Evolutionary conservation across 306 rosid genomes (phyloP), one percentile per base, ranked within the genome.

Genomic region (Ormosia semicastrata): DNA sequence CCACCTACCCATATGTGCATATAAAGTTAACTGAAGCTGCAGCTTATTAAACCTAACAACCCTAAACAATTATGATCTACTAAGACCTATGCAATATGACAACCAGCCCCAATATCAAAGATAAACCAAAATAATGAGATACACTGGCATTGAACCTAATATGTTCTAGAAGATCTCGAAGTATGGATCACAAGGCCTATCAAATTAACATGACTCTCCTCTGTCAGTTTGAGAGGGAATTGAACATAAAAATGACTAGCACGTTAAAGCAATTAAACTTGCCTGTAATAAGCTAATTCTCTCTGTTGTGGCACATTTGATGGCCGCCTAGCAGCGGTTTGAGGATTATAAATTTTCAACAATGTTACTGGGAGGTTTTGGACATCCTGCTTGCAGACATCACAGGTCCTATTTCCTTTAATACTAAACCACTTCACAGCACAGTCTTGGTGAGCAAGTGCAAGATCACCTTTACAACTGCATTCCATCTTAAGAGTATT

Each of bases 401-500:
- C 98, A 71, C 98, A 94, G 37, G 89, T 92, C 87, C 85, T 91
- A 88, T 94, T 94, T 77, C 98, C 98, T 80, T 94, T 94, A 75
- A 94, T 92, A 76, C 91, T 92, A 88, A 94, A 94, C 98, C 98
- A 94, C 85, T 94, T 94, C 69, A 94, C 86, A 36, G 98, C 98
- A 86, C 98, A 94, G 52, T 88, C 97, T 82, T 88, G 87, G 91
- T 94, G 98, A 73, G 98, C 97, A 63, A 94, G 97, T 44, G 98
- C 97, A 79, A 94, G 94, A 78, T 92, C 97, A 75, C 98, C 98
- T 86, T 90, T 94, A 88, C 98, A 94, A 84, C 97, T 92, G 91
- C 98, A 94, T 77, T 92, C 98, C 98, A 94, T 83, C 88, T 90
- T 89, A 52, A 94, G 94, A 34, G 92, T 87, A 81, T 87, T 91